Evolutionary conservation across 164 flowering plant genomes (phyloP).

Genomic region (Umbellularia californica): DNA sequence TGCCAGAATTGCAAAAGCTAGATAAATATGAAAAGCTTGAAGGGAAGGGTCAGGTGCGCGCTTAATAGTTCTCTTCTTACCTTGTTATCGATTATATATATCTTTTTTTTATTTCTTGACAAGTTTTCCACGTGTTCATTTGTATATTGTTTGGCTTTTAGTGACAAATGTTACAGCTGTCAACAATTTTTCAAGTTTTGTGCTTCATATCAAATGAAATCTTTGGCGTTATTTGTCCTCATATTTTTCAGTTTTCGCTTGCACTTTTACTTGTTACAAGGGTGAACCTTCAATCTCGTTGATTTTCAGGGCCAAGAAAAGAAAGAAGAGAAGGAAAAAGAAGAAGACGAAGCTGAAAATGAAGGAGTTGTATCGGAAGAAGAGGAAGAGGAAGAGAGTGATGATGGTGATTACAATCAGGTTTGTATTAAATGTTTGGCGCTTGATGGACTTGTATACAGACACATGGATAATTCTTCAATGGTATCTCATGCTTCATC

Average conservation of each 20-base stretch:
- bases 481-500: neutral
- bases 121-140: neutral
- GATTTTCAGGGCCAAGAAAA: conserved; percentile 26
- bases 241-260: neutral
- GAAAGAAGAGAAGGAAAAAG: conserved; percentile 24
- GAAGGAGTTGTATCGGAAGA: conserved; percentile 25
- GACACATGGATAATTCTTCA: too few relatives aligned
- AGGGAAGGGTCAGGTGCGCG: conserved; percentile 31
- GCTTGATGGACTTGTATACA: neutral
- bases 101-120: too few relatives aligned
- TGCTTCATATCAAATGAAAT: neutral
- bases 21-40: conserved; percentile 52
- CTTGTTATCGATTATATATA: neutral
- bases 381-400: conserved; percentile 37
- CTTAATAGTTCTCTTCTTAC: neutral
- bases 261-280: too few relatives aligned
- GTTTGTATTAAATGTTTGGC: conserved; percentile 12
- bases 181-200: neutral
- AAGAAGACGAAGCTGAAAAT: conserved; percentile 39
- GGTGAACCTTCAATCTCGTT: neutral
- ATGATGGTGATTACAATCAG: conserved; percentile 54
- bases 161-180: neutral
- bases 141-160: neutral
- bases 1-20: conserved; percentile 33
- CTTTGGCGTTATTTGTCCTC: neutral